A percentile compares a stretch with the other conserved stretches of the same genome.
Evolutionary conservation across 1,139 yeast species (phyloP).

Genomic region (Yarrowia galli): DNA sequence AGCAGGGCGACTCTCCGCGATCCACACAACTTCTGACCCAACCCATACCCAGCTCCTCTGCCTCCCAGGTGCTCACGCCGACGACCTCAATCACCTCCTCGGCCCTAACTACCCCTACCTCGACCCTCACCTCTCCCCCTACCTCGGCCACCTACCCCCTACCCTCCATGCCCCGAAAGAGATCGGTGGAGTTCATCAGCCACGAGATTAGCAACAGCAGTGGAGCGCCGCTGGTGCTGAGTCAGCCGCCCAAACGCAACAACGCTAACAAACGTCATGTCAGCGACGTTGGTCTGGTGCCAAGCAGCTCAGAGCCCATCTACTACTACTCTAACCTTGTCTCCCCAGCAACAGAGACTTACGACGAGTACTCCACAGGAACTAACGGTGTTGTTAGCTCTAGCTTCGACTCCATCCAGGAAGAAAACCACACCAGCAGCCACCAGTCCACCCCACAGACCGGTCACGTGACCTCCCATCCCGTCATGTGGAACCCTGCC

Average conservation of each 20-base stretch:
- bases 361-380: slow-evolving; percentile 5
- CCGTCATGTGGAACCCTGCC: slow-evolving; percentile 13
- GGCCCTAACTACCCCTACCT: slow-evolving; percentile 11
- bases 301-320: not conserved
- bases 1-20: slow-evolving; percentile 2
- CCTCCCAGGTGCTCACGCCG: slow-evolving; percentile 3
- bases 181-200: slow-evolving; percentile 18
- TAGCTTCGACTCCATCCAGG: slow-evolving; percentile 1
- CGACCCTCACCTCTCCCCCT: slow-evolving; percentile 3
- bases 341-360: slow-evolving; percentile 9
- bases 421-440: not conserved
- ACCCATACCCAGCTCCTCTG: slow-evolving; percentile 1
- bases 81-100: slow-evolving; percentile 2
- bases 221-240: slow-evolving; percentile 10
- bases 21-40: slow-evolving; percentile 25
- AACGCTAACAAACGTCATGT: not conserved
- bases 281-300: not conserved
- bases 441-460: not conserved
- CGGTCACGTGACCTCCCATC: not conserved
- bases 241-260: slow-evolving; percentile 15
- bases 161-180: not conserved
- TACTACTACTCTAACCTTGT: slow-evolving; percentile 20
- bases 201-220: slow-evolving; percentile 12
- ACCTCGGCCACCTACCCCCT: slow-evolving; percentile 12
- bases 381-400: no score